Evolutionary conservation across 805 yeast species (phyloP).

Genomic region (Lipomyces sp.): DNA sequence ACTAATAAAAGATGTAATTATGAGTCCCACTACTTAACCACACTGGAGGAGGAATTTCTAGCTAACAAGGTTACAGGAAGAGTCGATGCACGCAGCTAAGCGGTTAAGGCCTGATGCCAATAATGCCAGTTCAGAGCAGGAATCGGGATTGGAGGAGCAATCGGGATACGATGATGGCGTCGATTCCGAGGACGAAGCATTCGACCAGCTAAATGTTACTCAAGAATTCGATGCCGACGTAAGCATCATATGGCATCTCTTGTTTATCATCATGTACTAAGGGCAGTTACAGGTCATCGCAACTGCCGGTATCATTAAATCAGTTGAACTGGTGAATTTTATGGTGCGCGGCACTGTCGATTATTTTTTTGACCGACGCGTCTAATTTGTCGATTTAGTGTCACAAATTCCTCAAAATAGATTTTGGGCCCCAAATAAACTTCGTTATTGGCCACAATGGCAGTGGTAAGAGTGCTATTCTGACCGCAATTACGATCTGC

Average conservation of each 20-base stretch:
- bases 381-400: conserved; percentile 52
- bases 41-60: not conserved
- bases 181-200: conserved; percentile 1
- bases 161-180: not conserved
- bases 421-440: conserved; percentile 80
- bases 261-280: not conserved
- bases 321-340: conserved; percentile 69
- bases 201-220: not conserved
- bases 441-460: conserved; percentile 98
- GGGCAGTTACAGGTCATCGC: conserved; percentile 16
- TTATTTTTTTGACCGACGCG: conserved; percentile 34
- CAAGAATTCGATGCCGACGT: not conserved
- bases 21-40: not conserved
- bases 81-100: not conserved
- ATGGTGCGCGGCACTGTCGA: conserved; percentile 48
- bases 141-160: not conserved
- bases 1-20: not conserved
- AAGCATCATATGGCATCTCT: not conserved
- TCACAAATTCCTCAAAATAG: conserved; percentile 77
- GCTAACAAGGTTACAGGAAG: not conserved
- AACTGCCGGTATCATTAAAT: conserved; percentile 63
- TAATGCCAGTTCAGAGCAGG: not conserved
- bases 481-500: conserved; percentile 90
- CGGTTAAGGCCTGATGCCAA: not conserved
- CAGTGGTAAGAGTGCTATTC: conserved; percentile 90